A percentile compares a stretch with the other conserved stretches of the same genome.
These are phyloP conservation scores for Phytophthora hybrid DNA, from an alignment of 352 stramenopile species.

Conservation along the genomic window DNA sequence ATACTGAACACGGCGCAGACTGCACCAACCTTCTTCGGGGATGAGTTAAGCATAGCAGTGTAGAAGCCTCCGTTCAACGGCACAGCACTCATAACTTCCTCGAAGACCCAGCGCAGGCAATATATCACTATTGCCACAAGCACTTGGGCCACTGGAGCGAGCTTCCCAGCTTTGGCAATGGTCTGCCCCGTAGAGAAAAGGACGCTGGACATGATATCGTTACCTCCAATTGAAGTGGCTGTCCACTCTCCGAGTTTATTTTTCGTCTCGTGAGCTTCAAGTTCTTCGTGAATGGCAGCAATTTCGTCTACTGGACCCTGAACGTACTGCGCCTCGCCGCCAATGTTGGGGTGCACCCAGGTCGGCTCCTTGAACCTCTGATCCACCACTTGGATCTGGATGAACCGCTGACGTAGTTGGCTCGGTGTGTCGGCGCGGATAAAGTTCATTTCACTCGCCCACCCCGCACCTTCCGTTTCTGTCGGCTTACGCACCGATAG, in stretches of 20 bases:
- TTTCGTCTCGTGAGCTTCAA: constrained; percentile 29
- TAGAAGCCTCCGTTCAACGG: constrained; percentile 92
- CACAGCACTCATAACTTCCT: constrained; percentile 91
- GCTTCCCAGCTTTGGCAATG: constrained; percentile 72
- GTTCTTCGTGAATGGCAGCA: constrained; percentile 34
- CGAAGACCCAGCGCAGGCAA: constrained; percentile 83
- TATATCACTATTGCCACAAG: constrained; percentile 74
- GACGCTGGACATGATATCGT: constrained; percentile 91
- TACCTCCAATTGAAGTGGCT: constrained; percentile 90
- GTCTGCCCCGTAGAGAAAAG: constrained; percentile 69
- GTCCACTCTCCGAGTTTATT: constrained; percentile 75
- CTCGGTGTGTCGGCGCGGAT: constrained; percentile 48
- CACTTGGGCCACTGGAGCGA: constrained; percentile 81
- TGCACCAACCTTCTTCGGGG: constrained; percentile 83
- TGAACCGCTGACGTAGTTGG: constrained; percentile 62
- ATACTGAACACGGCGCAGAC: constrained; percentile 85
- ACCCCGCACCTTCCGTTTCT: constrained; percentile 16
- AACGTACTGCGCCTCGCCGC: constrained; percentile 57
- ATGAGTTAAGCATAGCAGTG: constrained; percentile 92
- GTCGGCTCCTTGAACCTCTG: constrained; percentile 65
- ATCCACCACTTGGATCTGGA: constrained; percentile 72
- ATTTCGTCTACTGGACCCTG: constrained; percentile 43
- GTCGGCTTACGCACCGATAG: constrained; percentile 19
- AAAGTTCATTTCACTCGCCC: constrained; percentile 45
- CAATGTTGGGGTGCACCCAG: constrained; percentile 76